Percentiles rank a stretch among this genome's conserved stretches.
These are phyloP conservation scores for Aureobasidium pullulans DNA, from an alignment of 2,329 filamentous ascomycete genomes.

Conservation along the genomic window DNA sequence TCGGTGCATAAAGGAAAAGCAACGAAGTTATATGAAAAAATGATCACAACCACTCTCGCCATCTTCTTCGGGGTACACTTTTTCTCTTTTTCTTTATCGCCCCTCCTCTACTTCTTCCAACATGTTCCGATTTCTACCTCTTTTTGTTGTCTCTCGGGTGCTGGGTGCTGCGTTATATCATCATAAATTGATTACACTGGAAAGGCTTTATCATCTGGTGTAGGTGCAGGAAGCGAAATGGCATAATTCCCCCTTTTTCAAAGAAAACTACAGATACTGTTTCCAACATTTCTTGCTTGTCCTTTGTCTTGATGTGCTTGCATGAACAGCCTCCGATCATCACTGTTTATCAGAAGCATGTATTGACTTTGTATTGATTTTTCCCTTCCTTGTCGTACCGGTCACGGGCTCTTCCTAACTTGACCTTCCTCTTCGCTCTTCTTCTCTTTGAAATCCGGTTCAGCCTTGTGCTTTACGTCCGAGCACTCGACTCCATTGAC, in stretches of 20 bases:
- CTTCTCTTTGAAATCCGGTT: no score
- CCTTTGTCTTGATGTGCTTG: no score
- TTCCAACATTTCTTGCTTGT: not conserved
- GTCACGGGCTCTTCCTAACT: no score
- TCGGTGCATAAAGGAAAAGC: slow-evolving; percentile 37
- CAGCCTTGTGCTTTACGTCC: no score
- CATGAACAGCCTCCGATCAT: no score
- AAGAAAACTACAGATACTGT: slow-evolving; percentile 4
- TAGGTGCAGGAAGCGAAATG: slow-evolving; percentile 13
- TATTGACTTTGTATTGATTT: no score
- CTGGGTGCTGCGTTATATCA: slow-evolving; percentile 7
- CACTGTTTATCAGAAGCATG: no score
- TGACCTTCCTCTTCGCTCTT: no score
- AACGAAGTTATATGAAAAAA: slow-evolving; percentile 14
- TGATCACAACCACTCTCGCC: slow-evolving; percentile 4
- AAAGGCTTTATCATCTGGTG: slow-evolving; percentile 11
- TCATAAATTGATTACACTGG: slow-evolving; percentile 12
- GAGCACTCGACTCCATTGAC: no score
- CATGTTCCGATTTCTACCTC: not conserved
- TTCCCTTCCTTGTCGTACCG: no score
- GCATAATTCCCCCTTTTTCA: slow-evolving; percentile 10
- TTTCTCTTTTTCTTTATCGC: not conserved
- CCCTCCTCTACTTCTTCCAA: not conserved
- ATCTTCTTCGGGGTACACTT: slow-evolving; percentile 8
- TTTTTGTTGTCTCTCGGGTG: not conserved